Evolutionary conservation across 2,329 filamentous ascomycete species (phyloP).

Genomic region (Sporothrix pallida): DNA sequence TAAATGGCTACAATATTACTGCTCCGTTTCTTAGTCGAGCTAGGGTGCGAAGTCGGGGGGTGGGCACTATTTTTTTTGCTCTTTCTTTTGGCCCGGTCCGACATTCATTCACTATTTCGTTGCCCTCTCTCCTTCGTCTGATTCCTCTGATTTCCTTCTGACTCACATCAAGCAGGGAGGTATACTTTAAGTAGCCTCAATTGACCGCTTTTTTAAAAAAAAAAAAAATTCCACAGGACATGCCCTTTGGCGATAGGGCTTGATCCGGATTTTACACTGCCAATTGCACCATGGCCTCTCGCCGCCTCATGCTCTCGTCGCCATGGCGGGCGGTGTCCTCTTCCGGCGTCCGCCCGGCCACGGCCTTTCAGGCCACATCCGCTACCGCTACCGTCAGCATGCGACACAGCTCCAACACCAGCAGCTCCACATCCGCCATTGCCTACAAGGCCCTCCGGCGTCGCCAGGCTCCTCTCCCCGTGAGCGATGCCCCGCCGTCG

Average conservation of each 20-base stretch:
- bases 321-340: conserved; percentile 40
- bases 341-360: conserved; percentile 27
- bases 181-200: neutral
- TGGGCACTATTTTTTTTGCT: neutral
- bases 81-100: neutral
- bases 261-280: conserved; percentile 8
- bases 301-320: conserved; percentile 36
- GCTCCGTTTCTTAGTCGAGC: neutral
- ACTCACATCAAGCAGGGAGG: conserved; percentile 25
- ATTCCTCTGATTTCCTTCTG: neutral
- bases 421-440: conserved; percentile 86
- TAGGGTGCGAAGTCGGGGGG: conserved; percentile 30
- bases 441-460: conserved; percentile 97
- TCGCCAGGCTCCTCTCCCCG: conserved; percentile 83
- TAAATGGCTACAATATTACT: neutral
- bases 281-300: conserved; percentile 33
- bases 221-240: conserved; percentile 15
- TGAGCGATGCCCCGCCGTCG: conserved; percentile 73
- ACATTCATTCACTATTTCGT: conserved; percentile 1
- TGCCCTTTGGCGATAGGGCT: conserved; percentile 33
- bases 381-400: conserved; percentile 41
- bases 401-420: conserved; percentile 53
- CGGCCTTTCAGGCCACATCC: conserved; percentile 39
- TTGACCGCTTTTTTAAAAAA: neutral
- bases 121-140: conserved; percentile 15